These are phyloP conservation scores for Epichloe glyceriae DNA, from an alignment of 2,329 filamentous ascomycete genomes.

Conservation along the genomic window DNA sequence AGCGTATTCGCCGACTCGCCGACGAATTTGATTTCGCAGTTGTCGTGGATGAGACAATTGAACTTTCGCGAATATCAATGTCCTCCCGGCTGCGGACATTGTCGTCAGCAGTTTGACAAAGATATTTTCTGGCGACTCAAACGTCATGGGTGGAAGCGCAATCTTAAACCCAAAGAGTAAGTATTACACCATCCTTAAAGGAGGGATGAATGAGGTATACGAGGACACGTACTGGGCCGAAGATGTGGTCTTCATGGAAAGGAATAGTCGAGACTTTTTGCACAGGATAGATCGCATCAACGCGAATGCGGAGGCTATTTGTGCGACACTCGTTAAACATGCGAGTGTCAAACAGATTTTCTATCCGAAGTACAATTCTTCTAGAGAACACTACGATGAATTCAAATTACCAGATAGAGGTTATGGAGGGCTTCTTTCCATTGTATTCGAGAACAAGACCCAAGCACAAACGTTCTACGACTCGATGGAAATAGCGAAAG, in stretches of 20 bases:
- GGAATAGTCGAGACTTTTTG: constrained; percentile 88
- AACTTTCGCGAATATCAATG: constrained; percentile 91
- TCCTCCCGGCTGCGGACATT: constrained; percentile 77
- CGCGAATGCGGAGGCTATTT: constrained; percentile 71
- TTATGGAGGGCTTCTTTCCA: constrained; percentile 80
- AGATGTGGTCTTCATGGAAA: constrained; percentile 87
- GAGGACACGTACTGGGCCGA: constrained; percentile 92
- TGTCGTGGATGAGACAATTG: constrained; percentile 90
- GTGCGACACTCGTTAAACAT: constrained; percentile 51
- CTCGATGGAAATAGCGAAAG: constrained; percentile 75
- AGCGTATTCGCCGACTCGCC: constrained; percentile 66
- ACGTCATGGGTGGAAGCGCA: constrained; percentile 86
- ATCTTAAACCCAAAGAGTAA: constrained; percentile 52
- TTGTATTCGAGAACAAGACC: constrained; percentile 57
- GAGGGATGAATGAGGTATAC: constrained; percentile 50
- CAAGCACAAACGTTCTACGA: constrained; percentile 79
- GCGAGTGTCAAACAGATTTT: constrained; percentile 61
- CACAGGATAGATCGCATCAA: constrained; percentile 76
- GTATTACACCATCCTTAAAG: constrained; percentile 59
- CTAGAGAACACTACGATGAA: constrained; percentile 61
- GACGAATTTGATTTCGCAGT: constrained; percentile 79
- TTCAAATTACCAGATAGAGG: constrained; percentile 63
- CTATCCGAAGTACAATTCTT: constrained; percentile 71
- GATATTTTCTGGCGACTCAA: constrained; percentile 92
- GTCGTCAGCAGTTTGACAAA: constrained; percentile 94